Evolutionary conservation across 306 rosid genomes (phyloP).

Genomic region (Castanea sativa): DNA sequence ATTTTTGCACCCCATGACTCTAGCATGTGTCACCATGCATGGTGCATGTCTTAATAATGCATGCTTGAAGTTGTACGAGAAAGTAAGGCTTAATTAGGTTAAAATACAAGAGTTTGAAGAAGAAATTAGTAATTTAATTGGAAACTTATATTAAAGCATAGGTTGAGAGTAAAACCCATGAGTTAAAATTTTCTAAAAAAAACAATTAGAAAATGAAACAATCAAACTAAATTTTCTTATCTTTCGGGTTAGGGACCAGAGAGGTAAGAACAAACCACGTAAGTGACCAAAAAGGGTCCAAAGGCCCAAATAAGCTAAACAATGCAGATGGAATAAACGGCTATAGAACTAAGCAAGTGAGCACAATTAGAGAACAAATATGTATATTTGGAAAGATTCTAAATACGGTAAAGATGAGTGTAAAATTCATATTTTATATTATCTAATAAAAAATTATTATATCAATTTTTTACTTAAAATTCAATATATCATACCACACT

Average conservation of each 20-base stretch:
- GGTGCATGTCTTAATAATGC: neutral
- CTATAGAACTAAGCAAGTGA: neutral
- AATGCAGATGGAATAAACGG: neutral
- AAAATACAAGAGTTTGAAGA: no score
- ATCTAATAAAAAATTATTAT: no score
- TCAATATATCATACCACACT: no score
- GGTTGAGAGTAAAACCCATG: no score
- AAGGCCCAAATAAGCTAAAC: neutral
- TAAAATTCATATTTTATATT: no score
- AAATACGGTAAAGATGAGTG: no score
- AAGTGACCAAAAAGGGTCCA: conserved; percentile 8
- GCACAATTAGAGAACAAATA: neutral
- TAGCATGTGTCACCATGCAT: neutral
- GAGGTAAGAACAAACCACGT: neutral
- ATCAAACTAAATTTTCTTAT: neutral
- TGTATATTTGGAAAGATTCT: neutral
- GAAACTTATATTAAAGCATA: no score
- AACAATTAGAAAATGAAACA: neutral
- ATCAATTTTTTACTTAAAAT: no score
- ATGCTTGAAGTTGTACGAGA: neutral
- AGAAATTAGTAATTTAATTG: no score
- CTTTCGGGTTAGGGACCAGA: conserved; percentile 1
- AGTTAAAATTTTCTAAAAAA: no score
- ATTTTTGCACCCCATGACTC: no score
- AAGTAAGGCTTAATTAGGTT: neutral